A percentile compares a stretch with the other conserved stretches of the same genome.
phyloP scores from a whole-genome alignment of 1,284 basidiomycete genomes.

The Ceratobasidium sp. region DNA sequence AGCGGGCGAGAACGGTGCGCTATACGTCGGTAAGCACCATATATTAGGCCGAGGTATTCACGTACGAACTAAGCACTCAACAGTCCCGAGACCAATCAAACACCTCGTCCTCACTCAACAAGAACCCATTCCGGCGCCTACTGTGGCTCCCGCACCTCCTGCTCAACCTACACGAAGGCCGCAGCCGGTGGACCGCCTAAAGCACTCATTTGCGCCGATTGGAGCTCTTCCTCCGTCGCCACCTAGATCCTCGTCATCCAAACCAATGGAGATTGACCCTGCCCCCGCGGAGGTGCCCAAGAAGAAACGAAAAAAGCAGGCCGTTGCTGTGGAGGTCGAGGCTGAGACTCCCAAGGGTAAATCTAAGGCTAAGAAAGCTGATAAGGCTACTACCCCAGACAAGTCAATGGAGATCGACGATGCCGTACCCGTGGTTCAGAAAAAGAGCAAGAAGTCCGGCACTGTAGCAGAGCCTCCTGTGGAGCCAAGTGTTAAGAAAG shows the following conservation, averaged over 20 bases:
- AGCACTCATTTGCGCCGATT: conserved; percentile 46
- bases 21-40: conserved; percentile 35
- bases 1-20: conserved; percentile 7
- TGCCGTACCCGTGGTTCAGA: background rate
- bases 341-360: conserved; percentile 6
- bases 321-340: background rate
- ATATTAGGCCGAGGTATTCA: background rate
- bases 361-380: background rate
- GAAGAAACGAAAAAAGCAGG: conserved; percentile 33
- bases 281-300: conserved; percentile 17
- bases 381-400: background rate
- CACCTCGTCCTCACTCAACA: conserved; percentile 44
- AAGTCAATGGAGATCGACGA: conserved; percentile 23
- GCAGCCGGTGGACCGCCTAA: conserved; percentile 45
- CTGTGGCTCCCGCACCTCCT: background rate
- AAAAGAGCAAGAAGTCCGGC: conserved; percentile 22
- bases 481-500: conserved; percentile 12
- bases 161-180: conserved; percentile 42
- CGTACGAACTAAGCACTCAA: background rate
- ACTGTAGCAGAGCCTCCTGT: background rate
- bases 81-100: conserved; percentile 45
- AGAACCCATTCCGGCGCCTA: conserved; percentile 40
- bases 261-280: conserved; percentile 21
- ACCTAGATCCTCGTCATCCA: conserved; percentile 10
- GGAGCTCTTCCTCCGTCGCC: conserved; percentile 29